A percentile compares a stretch with the other conserved stretches of the same genome.
These are phyloP conservation scores for Boletus sp. DNA, from an alignment of 768 basidiomycete genomes.

Conservation along the genomic window DNA sequence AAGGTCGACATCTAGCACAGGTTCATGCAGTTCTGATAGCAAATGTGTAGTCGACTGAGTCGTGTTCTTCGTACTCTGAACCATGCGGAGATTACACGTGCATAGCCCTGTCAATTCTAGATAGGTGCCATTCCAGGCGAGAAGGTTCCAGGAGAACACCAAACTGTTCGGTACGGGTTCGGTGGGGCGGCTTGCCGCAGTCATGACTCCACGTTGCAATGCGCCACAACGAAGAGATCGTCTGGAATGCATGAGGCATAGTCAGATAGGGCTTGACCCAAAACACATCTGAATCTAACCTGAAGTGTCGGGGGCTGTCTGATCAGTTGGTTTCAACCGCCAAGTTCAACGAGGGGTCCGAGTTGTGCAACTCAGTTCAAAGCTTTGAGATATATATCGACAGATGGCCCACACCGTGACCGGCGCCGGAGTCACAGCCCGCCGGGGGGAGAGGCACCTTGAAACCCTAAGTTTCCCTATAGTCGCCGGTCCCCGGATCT, in stretches of 20 bases:
- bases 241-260: background rate
- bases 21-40: conserved; percentile 8
- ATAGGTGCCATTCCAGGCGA: conserved; percentile 5
- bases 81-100: conserved; percentile 22
- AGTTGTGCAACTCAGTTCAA: background rate
- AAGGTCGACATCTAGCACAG: conserved; percentile 12
- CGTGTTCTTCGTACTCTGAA: background rate
- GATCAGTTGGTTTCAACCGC: background rate
- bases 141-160: background rate
- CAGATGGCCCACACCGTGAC: no score
- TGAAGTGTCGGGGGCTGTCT: background rate
- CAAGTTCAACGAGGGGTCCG: background rate
- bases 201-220: conserved; percentile 5
- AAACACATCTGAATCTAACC: background rate
- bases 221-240: background rate
- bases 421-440: background rate
- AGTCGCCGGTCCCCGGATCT: conserved; percentile 16
- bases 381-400: background rate
- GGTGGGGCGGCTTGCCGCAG: background rate
- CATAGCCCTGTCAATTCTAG: conserved; percentile 14
- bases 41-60: background rate
- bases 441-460: background rate
- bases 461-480: conserved; percentile 4
- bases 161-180: background rate
- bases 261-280: background rate